These are phyloP conservation scores for Prunus campanulata DNA, from an alignment of 306 rosid genomes.

Conservation along the genomic window DNA sequence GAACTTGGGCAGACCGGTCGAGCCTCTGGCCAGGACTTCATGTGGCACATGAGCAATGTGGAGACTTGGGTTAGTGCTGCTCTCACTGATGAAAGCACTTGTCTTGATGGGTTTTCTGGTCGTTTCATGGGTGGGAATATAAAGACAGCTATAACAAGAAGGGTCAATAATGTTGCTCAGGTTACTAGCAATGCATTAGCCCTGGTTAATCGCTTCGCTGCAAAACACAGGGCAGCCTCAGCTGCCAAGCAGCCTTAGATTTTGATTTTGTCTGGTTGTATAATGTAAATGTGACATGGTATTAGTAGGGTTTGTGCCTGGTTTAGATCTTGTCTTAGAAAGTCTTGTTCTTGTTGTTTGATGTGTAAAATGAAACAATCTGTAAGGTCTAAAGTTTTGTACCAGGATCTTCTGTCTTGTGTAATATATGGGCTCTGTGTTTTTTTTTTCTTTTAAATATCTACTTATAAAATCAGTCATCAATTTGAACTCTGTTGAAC, in stretches of 20 bases:
- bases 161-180: conserved; percentile 53
- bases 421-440: background rate
- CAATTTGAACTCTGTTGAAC: background rate
- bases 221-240: conserved; percentile 24
- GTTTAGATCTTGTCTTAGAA: conserved; percentile 3
- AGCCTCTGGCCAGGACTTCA: conserved; percentile 49
- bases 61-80: conserved; percentile 92
- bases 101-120: conserved; percentile 66
- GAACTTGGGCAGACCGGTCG: conserved; percentile 50
- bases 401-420: conserved; percentile 2
- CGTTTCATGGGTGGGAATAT: conserved; percentile 44
- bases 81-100: conserved; percentile 65
- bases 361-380: conserved; percentile 1
- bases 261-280: background rate
- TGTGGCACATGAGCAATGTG: conserved; percentile 77
- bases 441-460: background rate
- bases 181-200: conserved; percentile 85
- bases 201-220: conserved; percentile 61
- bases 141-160: conserved; percentile 41
- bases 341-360: conserved; percentile 7
- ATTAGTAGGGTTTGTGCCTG: conserved; percentile 9
- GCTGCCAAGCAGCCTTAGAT: conserved; percentile 14
- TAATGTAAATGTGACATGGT: background rate
- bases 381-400: background rate
- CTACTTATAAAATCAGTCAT: background rate